A percentile compares a stretch with the other conserved stretches of the same genome.
Evolutionary conservation across 371 early-diverging fungal genomes (phyloP).

Genomic region (Rhizopus arrhizus): DNA sequence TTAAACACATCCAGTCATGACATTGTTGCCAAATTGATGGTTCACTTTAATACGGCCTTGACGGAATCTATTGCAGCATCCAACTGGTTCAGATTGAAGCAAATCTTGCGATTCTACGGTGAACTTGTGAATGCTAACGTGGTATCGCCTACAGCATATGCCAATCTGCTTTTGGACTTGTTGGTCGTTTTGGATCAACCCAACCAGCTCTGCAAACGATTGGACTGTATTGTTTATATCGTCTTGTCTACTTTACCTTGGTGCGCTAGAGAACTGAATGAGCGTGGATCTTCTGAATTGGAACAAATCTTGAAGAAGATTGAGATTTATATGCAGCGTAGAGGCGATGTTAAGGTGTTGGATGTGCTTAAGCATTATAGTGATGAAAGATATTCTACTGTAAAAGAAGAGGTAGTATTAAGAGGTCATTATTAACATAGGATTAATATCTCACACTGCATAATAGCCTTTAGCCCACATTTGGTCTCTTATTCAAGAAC

Average conservation of each 20-base stretch:
- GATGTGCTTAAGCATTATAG: constrained; percentile 60
- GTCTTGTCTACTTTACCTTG: constrained; percentile 80
- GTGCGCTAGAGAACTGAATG: constrained; percentile 61
- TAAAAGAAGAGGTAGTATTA: constrained; percentile 56
- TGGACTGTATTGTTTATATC: constrained; percentile 76
- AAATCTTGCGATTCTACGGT: constrained; percentile 78
- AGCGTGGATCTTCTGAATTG: constrained; percentile 62
- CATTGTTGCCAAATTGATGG: constrained; percentile 37
- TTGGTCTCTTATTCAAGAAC: constrained; percentile 67
- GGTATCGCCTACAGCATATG: constrained; percentile 65
- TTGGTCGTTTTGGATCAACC: constrained; percentile 62
- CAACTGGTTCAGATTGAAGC: constrained; percentile 75
- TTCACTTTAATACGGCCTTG: constrained; percentile 49
- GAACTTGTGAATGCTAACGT: constrained; percentile 81
- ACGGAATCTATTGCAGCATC: constrained; percentile 52
- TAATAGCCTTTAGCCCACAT: constrained; percentile 64
- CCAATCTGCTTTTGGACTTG: constrained; percentile 64
- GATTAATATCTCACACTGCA: no score
- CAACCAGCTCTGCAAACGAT: constrained; percentile 55
- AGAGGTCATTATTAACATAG: no score
- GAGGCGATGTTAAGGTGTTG: constrained; percentile 44
- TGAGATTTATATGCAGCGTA: constrained; percentile 66
- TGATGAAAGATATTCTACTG: constrained; percentile 48
- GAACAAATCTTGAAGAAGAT: constrained; percentile 58
- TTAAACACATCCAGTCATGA: constrained; percentile 64